phyloP scores from a whole-genome alignment of 2,329 filamentous ascomycete species.

The Taxawa tesnikishii region DNA sequence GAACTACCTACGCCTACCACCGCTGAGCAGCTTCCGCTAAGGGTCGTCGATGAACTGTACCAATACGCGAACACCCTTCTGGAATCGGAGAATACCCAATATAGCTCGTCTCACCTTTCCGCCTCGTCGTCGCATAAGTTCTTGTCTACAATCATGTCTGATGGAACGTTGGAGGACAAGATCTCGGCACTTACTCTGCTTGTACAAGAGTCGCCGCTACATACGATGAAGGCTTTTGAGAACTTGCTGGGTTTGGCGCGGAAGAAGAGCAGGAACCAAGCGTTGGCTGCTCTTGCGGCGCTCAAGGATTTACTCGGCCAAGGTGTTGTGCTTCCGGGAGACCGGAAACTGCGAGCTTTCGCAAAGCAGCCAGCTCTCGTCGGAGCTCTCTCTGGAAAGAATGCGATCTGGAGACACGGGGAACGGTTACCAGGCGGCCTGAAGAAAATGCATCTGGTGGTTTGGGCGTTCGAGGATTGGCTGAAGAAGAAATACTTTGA shows the following conservation, averaged over 20 bases:
- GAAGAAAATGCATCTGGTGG: conserved; percentile 64
- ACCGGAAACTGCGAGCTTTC: conserved; percentile 73
- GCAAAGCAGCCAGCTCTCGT: conserved; percentile 66
- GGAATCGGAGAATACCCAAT: conserved; percentile 64
- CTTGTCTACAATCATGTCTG: conserved; percentile 91
- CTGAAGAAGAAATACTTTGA: conserved; percentile 90
- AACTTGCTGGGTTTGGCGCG: conserved; percentile 70
- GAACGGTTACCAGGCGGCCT: conserved; percentile 62
- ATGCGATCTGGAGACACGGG: conserved; percentile 53
- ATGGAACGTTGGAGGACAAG: conserved; percentile 92
- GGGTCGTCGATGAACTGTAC: conserved; percentile 47
- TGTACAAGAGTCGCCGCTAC: conserved; percentile 89
- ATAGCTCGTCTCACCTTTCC: conserved; percentile 57
- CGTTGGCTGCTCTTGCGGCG: conserved; percentile 82
- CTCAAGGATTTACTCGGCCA: conserved; percentile 90
- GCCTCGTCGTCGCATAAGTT: conserved; percentile 88
- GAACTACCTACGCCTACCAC: conserved; percentile 34
- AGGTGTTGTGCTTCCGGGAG: conserved; percentile 69
- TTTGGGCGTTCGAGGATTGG: conserved; percentile 92
- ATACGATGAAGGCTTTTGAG: conserved; percentile 83
- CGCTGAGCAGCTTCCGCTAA: conserved; percentile 33
- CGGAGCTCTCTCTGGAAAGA: conserved; percentile 52
- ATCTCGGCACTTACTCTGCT: conserved; percentile 89
- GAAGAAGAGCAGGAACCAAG: conserved; percentile 88
- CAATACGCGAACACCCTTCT: conserved; percentile 63